phyloP scores from a whole-genome alignment of 768 basidiomycete genomes.

The Lactarius evosmus region DNA sequence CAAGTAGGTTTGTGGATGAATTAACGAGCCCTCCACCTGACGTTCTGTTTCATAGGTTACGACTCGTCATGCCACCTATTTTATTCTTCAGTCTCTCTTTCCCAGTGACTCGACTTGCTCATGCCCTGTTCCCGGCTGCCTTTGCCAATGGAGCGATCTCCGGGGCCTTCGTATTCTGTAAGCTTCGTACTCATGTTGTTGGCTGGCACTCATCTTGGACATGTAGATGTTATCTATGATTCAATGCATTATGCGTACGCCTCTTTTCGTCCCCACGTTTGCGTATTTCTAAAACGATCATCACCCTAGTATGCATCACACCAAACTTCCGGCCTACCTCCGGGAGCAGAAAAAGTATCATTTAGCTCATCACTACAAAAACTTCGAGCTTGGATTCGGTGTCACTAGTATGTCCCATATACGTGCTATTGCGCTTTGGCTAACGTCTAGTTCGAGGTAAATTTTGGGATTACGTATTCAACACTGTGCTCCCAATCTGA shows the following conservation, averaged over 20 bases:
- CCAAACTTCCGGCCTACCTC: conserved; percentile 80
- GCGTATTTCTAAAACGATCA: conserved; percentile 17
- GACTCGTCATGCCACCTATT: conserved; percentile 95
- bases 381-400: conserved; percentile 95
- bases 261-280: neutral
- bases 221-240: conserved; percentile 75
- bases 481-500: conserved; percentile 70
- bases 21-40: conserved; percentile 16
- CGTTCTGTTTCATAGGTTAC: conserved; percentile 47
- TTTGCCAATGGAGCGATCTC: conserved; percentile 91
- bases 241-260: conserved; percentile 89
- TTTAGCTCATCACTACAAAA: conserved; percentile 96
- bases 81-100: conserved; percentile 73
- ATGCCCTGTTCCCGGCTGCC: conserved; percentile 75
- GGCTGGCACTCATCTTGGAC: conserved; percentile 20
- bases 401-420: conserved; percentile 69
- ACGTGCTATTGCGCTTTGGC: neutral
- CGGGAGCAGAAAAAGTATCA: conserved; percentile 96
- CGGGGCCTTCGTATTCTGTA: conserved; percentile 73
- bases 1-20: conserved; percentile 45
- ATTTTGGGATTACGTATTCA: conserved; percentile 92
- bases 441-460: conserved; percentile 53
- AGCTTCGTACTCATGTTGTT: conserved; percentile 31
- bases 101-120: conserved; percentile 85
- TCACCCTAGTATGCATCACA: conserved; percentile 69